Conservation (phyloP, 345 rosid genomes). For the Citrus sp. region DNA sequence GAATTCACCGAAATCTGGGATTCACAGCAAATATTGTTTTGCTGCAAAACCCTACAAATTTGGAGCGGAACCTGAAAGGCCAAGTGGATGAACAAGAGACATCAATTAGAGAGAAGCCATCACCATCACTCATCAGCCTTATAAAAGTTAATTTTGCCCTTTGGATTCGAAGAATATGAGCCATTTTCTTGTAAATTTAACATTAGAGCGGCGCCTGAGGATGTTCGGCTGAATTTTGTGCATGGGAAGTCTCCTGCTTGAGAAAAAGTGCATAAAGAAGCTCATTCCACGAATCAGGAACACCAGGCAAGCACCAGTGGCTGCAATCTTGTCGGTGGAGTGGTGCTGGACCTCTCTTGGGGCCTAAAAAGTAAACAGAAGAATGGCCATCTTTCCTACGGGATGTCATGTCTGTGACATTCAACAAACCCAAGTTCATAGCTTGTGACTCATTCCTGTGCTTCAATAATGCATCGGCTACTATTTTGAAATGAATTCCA, state of each 20-base stretch:
- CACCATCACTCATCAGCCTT: not conserved
- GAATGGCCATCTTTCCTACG: constrained; percentile 77
- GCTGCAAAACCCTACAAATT: not conserved
- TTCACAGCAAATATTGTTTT: not conserved
- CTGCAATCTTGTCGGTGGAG: constrained; percentile 79
- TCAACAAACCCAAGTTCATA: constrained; percentile 42
- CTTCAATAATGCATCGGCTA: constrained; percentile 34
- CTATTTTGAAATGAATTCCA: constrained; percentile 30
- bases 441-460: constrained; percentile 25
- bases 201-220: constrained; percentile 14
- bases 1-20: not conserved
- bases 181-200: not conserved
- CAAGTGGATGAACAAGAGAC: not conserved
- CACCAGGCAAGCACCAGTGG: constrained; percentile 91
- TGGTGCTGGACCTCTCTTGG: constrained; percentile 42
- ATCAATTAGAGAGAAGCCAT: not conserved
- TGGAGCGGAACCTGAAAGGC: not conserved
- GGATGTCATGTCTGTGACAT: constrained; percentile 58
- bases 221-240: constrained; percentile 9
- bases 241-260: constrained; percentile 21
- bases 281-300: constrained; percentile 78
- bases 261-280: constrained; percentile 52
- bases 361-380: constrained; percentile 55
- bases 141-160: not conserved
- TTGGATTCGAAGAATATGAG: not conserved